Evolutionary conservation across 352 stramenopile species (phyloP), one percentile per base, ranked within the genome.

Genomic region (Phytophthora brassicae): DNA sequence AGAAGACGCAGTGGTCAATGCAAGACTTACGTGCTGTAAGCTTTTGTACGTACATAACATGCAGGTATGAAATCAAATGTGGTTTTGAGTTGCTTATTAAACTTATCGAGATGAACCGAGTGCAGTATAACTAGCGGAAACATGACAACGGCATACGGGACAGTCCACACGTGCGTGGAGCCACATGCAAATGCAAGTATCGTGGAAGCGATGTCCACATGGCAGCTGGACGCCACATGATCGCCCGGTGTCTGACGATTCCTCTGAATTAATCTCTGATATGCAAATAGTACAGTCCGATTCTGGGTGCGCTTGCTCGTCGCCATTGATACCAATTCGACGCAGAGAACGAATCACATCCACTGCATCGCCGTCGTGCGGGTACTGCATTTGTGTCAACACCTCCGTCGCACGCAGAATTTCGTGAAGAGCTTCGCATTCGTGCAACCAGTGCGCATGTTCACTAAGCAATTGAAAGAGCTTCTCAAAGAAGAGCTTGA

Each of bases 121-220:
- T 20, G 38, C 35, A 17, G 49, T 41, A 17, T 43, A 45, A 6
- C 53, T 49, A 45, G 48, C 62, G 13, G 60, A 64, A 14, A 53
- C 39, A 16, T 69, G 60, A 12, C 66, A 56, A 19, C 76, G 77
- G 35, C 82, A 91, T 35, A 89, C 64, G 12, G 83, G 83, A 45
- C 83, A 92, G 53, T 87, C 88, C 17, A 88, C 63, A 0, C 69
- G 68, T 24, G 80, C 63, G 61, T 78, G 69, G 38, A 89, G 86
- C 83, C 83, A 92, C 56, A 79, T 61, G 36, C 75, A 88, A 31
- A 92, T 76, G 56, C 83, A 92, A 19, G 79, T 77, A 55, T 92
- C 83, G 49, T 92, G 83, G 68, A 90, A 92, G n/a, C 63, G 64
- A 53, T 92, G 83, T 45, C 83, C 83, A 50, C 83, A 92, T 13